Base-by-base conservation (phyloP, 1,284 basidiomycete species). In the Ceratobasidium sp. region DNA sequence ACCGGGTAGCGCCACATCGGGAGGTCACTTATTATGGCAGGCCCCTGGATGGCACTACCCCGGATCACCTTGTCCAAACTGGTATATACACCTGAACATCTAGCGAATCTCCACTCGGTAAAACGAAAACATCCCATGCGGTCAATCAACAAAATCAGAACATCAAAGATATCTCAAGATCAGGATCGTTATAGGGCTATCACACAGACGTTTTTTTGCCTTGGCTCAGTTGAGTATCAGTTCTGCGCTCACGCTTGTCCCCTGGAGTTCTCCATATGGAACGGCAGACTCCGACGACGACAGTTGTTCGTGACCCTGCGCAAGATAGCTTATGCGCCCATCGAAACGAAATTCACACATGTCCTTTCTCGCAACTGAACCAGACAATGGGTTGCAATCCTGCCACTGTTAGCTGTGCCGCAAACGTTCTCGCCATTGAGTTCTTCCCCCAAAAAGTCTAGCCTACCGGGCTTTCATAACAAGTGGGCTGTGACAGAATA, bases 381-480 rank as follows among this genome's bases (percentile, higher is more conserved):
- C 45, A 48, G 45, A 48, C 18, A 48, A 48, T n/a, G 45, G 53
- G 32, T 16, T 23, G 23, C 26, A 53, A 57, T 28, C 18, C 30
- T 4, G 23, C 34, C 28, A 18, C n/a, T 16, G 45, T n/a, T 48
- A 39, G 8, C 45, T 48, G 45, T 50, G 6, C 26, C 26, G 23
- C 21, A 23, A 8, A 45, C 16, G 14, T 41, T 16, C 41, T 30
- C 21, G 34, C 36, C 32, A 58, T 39, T 58, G 34, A 39, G 32
- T 58, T 58, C 57, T 58, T 58, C 57, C 34, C 57, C 57, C 36
- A 12, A 58, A 34, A 58, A 34, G 57, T 58, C 57, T 58, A 58
- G 57, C 57, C 16, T 28, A 21, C 21, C n/a, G 57, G 36, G n/a
- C 32, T 39, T 23, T 32, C n/a, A 39, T 28, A 12, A 34, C 57